Conservation (phyloP, 495 filamentous ascomycete genomes). For the Aspergillus taichungensis region DNA sequence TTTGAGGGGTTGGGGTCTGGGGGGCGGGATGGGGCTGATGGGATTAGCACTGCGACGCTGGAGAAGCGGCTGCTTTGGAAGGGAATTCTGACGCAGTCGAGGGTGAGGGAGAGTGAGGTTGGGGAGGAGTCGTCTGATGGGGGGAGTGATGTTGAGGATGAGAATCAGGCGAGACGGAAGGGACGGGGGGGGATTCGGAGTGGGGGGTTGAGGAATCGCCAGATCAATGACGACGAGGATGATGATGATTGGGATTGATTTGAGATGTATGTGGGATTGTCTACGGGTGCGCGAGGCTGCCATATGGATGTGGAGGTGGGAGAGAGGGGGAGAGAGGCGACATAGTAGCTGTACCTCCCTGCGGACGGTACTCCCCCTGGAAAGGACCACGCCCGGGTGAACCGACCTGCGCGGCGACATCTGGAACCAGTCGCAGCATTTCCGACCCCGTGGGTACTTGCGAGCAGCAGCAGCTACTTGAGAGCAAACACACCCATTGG, state of each 20-base stretch:
- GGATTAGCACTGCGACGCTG: conserved; percentile 52
- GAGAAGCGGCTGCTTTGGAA: conserved; percentile 53
- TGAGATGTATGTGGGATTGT: conserved; percentile 4
- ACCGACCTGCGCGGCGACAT: too few species aligned
- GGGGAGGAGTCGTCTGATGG: conserved; percentile 19
- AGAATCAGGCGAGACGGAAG: conserved; percentile 29
- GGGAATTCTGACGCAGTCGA: conserved; percentile 51
- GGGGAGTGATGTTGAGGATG: conserved; percentile 24
- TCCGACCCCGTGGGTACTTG: too few species aligned
- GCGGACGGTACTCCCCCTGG: too few species aligned
- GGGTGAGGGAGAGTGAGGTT: conserved; percentile 36
- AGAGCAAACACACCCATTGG: not conserved
- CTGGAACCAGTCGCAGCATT: too few species aligned
- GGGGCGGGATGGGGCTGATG: conserved; percentile 46
- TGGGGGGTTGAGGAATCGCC: conserved; percentile 14
- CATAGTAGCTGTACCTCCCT: too few species aligned
- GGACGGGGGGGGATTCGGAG: conserved; percentile 35
- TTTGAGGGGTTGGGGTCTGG: conserved; percentile 61
- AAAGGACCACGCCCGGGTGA: too few species aligned
- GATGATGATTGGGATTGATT: conserved; percentile 62
- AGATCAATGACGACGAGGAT: conserved; percentile 35
- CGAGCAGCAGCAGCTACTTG: too few species aligned
- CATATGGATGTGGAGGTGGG: too few species aligned
- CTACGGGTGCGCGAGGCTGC: too few species aligned
- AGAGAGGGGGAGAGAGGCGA: too few species aligned